Percentiles rank a stretch among this genome's conserved stretches.
phyloP scores from a whole-genome alignment of 2,329 filamentous ascomycete genomes.

The Beauveria varroae region DNA sequence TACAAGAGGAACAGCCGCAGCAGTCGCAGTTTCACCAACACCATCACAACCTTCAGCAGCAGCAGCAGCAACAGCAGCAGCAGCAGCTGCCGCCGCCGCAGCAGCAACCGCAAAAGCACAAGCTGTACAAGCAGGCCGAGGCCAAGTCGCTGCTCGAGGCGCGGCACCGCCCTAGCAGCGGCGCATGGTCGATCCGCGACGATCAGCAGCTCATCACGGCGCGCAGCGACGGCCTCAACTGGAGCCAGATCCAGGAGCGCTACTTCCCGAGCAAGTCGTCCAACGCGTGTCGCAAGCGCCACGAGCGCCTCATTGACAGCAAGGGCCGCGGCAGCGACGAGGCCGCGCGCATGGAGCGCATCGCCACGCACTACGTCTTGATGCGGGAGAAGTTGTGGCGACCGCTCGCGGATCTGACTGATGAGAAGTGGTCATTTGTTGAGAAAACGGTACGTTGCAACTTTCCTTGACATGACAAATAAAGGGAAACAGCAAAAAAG shows the following conservation, averaged over 20 bases:
- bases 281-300: conserved; percentile 83
- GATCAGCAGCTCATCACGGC: conserved; percentile 67
- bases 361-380: conserved; percentile 73
- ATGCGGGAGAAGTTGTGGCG: conserved; percentile 78
- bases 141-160: not conserved
- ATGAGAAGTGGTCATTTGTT: conserved; percentile 75
- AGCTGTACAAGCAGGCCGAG: not conserved
- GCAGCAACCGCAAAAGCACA: not conserved
- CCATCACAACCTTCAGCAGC: not conserved
- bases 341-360: conserved; percentile 60
- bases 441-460: conserved; percentile 48
- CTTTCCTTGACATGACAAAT: too few relatives aligned
- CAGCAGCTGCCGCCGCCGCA: not conserved
- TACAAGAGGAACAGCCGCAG: not conserved
- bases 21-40: not conserved
- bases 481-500: not conserved
- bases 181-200: conserved; percentile 66
- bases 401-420: conserved; percentile 60
- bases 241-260: conserved; percentile 68
- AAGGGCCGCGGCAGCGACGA: conserved; percentile 73
- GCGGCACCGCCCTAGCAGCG: conserved; percentile 47
- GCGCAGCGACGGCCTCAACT: conserved; percentile 70
- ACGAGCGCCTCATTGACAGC: conserved; percentile 76
- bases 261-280: conserved; percentile 72
- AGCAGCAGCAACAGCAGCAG: not conserved